Evolutionary conservation across 1,284 basidiomycete species (phyloP).

Genomic region (Fistulinella cinereoalba): DNA sequence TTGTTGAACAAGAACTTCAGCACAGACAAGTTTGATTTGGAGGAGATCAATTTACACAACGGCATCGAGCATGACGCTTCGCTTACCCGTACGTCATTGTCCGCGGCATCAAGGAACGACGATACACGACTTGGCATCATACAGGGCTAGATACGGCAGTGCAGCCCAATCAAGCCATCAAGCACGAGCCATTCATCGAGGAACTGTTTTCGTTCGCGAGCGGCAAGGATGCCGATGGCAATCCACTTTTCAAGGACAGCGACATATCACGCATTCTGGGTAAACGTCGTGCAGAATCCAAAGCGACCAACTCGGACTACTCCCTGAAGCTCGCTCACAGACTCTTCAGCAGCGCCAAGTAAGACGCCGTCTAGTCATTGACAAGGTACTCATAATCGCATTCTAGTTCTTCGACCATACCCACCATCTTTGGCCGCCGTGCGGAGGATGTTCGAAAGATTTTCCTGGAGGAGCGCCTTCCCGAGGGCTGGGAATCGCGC

Average conservation of each 20-base stretch:
- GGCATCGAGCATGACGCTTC: slow-evolving; percentile 79
- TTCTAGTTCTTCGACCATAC: slow-evolving; percentile 17
- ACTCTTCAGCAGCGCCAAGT: slow-evolving; percentile 68
- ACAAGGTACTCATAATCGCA: not conserved
- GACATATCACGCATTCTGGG: slow-evolving; percentile 57
- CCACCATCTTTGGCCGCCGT: slow-evolving; percentile 61
- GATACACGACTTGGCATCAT: not conserved
- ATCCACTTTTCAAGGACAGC: slow-evolving; percentile 45
- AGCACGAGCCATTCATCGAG: slow-evolving; percentile 49
- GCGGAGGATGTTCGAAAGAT: slow-evolving; percentile 52
- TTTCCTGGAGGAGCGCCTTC: slow-evolving; percentile 65
- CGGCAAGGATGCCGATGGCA: slow-evolving; percentile 51
- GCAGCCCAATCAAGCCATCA: slow-evolving; percentile 51
- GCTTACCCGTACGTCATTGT: slow-evolving; percentile 52
- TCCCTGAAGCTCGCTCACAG: slow-evolving; percentile 49
- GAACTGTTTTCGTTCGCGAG: slow-evolving; percentile 59
- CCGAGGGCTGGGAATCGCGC: slow-evolving; percentile 67
- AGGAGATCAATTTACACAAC: slow-evolving; percentile 67
- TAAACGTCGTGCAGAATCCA: slow-evolving; percentile 57
- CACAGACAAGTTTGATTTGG: slow-evolving; percentile 58
- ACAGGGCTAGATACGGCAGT: slow-evolving; percentile 57
- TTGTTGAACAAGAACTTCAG: slow-evolving; percentile 55
- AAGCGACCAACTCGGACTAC: slow-evolving; percentile 53
- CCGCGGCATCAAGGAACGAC: not conserved
- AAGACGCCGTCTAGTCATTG: slow-evolving; percentile 25